Base-by-base conservation (phyloP, 805 yeast genomes). In the Scheffersomyces coipomensis region DNA sequence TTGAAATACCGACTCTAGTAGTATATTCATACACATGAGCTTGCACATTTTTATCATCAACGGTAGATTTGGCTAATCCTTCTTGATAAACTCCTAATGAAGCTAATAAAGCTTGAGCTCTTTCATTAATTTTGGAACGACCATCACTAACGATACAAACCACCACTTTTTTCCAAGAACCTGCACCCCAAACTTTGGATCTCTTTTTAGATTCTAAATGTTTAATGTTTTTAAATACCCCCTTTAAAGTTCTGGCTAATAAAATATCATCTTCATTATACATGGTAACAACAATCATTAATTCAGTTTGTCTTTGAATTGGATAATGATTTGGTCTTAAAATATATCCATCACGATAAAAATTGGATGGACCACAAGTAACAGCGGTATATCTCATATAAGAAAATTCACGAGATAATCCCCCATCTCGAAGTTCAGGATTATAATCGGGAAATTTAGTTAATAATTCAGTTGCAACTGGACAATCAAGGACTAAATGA, bases 11-110 rank as follows among this genome's bases (percentile, higher is more conserved):
- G 10, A 70, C 83, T 61, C 72, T 73, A 27, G 86, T 79, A 19
- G 86, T 80, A 55, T 81, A 80, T 55, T 81, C 86, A 52, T 79
- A 81, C 37, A 81, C 68, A 51, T 81, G 86, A 13, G 83, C 84
- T 36, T 76, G 78, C 21, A 82, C 83, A 40, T 76, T 76, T 44
- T 74, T 69, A 41, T 77, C 83, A 44, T 79, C 78, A 43, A 81
- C 79, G 40, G 69, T 71, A 47, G 77, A 70, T 56, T 78, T 77
- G 59, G 83, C 81, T 38, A 79, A 68, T 5, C 85, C 85, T 22
- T 79, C 85, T 58, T 81, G 86, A 56, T 79, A 81, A 13, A 78
- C 73, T 21, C 86, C 86, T 47, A 81, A 69, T 1, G 81, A 79
- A 2, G 86, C 84, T 48, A 81, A 66, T 49, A 80, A 66, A 12